phyloP scores from a whole-genome alignment of 768 basidiomycete genomes.

The Amanita thiersii region DNA sequence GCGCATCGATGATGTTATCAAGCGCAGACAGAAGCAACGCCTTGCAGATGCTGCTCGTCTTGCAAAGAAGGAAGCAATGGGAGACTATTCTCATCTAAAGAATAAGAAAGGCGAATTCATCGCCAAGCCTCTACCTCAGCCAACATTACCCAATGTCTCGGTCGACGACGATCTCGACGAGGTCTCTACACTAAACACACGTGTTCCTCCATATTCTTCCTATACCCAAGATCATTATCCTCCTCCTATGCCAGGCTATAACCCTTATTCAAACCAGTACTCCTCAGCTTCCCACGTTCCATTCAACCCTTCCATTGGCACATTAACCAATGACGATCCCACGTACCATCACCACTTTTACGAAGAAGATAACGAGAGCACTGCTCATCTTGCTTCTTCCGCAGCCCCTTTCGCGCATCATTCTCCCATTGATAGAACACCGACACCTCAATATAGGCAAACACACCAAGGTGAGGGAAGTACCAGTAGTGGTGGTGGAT shows the following conservation, averaged over 20 bases:
- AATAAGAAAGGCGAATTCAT: slow-evolving; percentile 87
- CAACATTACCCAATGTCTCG: slow-evolving; percentile 89
- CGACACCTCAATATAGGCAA: background rate
- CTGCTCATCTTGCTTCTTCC: slow-evolving; percentile 45
- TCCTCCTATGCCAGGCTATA: slow-evolving; percentile 73
- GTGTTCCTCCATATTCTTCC: slow-evolving; percentile 42
- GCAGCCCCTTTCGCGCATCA: slow-evolving; percentile 55
- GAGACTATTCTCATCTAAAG: slow-evolving; percentile 86
- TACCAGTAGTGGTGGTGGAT: slow-evolving; percentile 21
- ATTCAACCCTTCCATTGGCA: slow-evolving; percentile 51
- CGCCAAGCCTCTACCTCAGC: slow-evolving; percentile 79
- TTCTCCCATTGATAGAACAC: slow-evolving; percentile 23
- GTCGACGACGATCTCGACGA: slow-evolving; percentile 69
- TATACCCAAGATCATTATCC: slow-evolving; percentile 53
- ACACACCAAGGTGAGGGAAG: background rate
- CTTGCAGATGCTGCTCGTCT: slow-evolving; percentile 70
- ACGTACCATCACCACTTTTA: slow-evolving; percentile 36
- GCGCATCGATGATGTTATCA: slow-evolving; percentile 93
- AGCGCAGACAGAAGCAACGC: slow-evolving; percentile 83
- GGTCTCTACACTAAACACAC: slow-evolving; percentile 48
- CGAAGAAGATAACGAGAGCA: slow-evolving; percentile 67
- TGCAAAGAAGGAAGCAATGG: slow-evolving; percentile 86
- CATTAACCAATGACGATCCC: slow-evolving; percentile 45
- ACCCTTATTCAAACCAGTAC: slow-evolving; percentile 54
- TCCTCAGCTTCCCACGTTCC: slow-evolving; percentile 39